Evolutionary conservation across 495 filamentous ascomycete species (phyloP).

Genomic region (Filosporella fistucella): DNA sequence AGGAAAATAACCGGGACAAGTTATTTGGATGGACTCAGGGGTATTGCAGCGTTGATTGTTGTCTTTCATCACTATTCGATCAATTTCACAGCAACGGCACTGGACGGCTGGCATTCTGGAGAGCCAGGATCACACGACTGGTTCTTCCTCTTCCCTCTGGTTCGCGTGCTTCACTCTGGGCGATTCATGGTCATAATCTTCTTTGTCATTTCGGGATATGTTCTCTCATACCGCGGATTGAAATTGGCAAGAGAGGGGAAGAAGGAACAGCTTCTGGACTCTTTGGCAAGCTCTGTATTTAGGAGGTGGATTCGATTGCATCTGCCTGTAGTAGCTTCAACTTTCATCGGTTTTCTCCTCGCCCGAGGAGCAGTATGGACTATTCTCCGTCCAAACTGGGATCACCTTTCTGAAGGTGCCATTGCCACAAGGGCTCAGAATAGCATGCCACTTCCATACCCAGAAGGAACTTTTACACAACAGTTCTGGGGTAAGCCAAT

Average conservation of each 20-base stretch:
- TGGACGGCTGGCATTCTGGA: conserved; percentile 28
- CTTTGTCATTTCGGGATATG: conserved; percentile 68
- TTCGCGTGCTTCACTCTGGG: conserved; percentile 53
- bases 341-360: conserved; percentile 36
- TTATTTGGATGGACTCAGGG: conserved; percentile 49
- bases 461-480: no score
- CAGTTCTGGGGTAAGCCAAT: no score
- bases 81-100: background rate
- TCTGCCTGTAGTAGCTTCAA: conserved; percentile 52
- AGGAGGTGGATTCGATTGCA: conserved; percentile 60
- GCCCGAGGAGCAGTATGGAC: conserved; percentile 12
- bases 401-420: background rate
- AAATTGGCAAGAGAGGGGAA: conserved; percentile 45
- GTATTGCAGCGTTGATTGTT: conserved; percentile 47
- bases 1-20: no score
- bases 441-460: background rate
- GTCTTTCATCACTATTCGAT: conserved; percentile 34
- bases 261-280: conserved; percentile 27
- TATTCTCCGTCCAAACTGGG: background rate
- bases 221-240: conserved; percentile 57
- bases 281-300: conserved; percentile 54
- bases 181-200: conserved; percentile 62
- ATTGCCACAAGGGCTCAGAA: background rate
- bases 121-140: conserved; percentile 28
- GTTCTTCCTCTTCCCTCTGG: conserved; percentile 54